Base-by-base conservation (phyloP, 306 rosid genomes). In the Pterocarpus santalinus region DNA sequence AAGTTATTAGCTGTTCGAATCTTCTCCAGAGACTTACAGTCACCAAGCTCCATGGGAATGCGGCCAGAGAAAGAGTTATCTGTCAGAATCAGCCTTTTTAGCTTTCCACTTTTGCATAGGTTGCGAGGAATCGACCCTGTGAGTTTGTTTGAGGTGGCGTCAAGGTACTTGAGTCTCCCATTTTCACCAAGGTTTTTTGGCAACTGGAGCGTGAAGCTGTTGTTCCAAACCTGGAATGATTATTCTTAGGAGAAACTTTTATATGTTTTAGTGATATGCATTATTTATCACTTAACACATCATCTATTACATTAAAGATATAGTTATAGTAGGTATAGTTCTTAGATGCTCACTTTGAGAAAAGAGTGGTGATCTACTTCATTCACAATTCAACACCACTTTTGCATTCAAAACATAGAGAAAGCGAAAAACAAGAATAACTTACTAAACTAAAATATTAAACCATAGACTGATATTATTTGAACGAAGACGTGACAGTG, bases 101-200 rank as follows among this genome's bases (percentile, higher is more conserved):
- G 75, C 22, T 7, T 73, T 10, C 88, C 91, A 70, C 30, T 55
- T 55, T n/a, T 55, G 61, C 61, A 55, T 55, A 55, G 61, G 28
- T 55, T 55, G n/a, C 30, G 61, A 55, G 61, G 61, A 15, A 91
- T 76, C n/a, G 44, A 53, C 0, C 96, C 92, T 1, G 90, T 88
- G 22, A 91, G 76, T 33, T 79, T 91, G 82, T 91, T 91, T 0
- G 11, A 7, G 1, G 92, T 7, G 3, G 88, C 92, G 52, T 91
- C 96, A 8, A 91, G 72, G 1, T 3, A 4, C 69, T 43, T 39
- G 0, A 91, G 84, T 64, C 71, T 81, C 5, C 93, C 90, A 10
- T 83, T 91, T 1, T 64, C 58, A 2, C 96, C 96, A 1, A 89
- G 86, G 71, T 81, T 89, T 70, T 68, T 69, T 3, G 96, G 96